Percentiles rank a stretch among this genome's conserved stretches.
Evolutionary conservation across 2,329 filamentous ascomycete species (phyloP).

Genomic region (Leptodontidium sp.): DNA sequence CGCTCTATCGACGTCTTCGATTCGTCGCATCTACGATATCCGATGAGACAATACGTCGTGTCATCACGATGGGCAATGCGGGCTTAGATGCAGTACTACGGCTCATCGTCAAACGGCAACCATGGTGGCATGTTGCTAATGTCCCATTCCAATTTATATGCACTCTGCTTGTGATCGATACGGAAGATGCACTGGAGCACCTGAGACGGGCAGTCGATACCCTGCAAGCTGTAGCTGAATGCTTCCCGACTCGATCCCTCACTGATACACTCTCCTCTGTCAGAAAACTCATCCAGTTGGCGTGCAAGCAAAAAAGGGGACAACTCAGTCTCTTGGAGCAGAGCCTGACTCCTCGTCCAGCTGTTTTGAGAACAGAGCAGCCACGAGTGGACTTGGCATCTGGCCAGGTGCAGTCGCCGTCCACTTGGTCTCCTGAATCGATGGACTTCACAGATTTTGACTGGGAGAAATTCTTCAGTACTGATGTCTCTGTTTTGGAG

Average conservation of each 20-base stretch:
- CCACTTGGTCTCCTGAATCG: slow-evolving; percentile 8
- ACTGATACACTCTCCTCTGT: slow-evolving; percentile 15
- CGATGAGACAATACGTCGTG: slow-evolving; percentile 15
- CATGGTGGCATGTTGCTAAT: slow-evolving; percentile 24
- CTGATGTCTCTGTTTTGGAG: slow-evolving; percentile 18
- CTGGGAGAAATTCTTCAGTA: slow-evolving; percentile 23
- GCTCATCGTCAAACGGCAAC: slow-evolving; percentile 12
- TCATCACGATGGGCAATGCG: slow-evolving; percentile 19
- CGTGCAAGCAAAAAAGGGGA: slow-evolving; percentile 20
- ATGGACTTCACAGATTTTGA: slow-evolving; percentile 19
- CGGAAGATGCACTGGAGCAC: slow-evolving; percentile 19
- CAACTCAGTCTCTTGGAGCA: slow-evolving; percentile 20
- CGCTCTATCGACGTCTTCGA: slow-evolving; percentile 19
- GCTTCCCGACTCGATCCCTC: slow-evolving; percentile 17
- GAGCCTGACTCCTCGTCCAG: slow-evolving; percentile 1
- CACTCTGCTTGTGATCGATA: slow-evolving; percentile 20
- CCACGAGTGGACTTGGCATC: background rate
- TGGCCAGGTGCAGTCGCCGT: background rate
- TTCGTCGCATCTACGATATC: slow-evolving; percentile 22
- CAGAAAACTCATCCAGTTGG: slow-evolving; percentile 16
- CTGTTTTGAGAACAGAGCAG: background rate
- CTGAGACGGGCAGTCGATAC: slow-evolving; percentile 13
- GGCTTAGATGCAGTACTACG: slow-evolving; percentile 16
- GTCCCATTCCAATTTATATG: slow-evolving; percentile 21
- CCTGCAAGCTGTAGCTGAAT: slow-evolving; percentile 17